Base-by-base conservation (phyloP, 495 filamentous ascomycete species). In the Glutinoglossum americanum region DNA sequence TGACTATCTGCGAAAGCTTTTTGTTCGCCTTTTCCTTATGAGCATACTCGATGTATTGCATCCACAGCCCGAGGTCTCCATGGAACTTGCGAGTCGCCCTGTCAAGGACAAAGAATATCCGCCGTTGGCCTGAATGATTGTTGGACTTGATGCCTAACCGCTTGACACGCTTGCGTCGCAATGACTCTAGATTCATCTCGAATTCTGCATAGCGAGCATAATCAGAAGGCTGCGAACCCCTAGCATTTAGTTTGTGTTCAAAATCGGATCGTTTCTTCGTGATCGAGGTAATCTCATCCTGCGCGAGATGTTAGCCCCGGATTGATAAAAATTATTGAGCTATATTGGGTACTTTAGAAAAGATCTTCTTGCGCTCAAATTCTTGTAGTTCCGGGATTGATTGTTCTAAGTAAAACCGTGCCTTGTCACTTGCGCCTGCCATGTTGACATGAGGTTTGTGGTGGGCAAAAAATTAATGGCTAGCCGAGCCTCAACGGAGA, bases 381-480 rank as follows among this genome's bases (percentile, higher is more conserved):
- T 94, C 88, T 54, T 85, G 87, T 39, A 98, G 78, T 67, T 95
- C 88, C 7, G 89, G 86, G 37, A 94, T 85, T 6, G 84, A 84
- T 60, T 87, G 81, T 71, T 98, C 92, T 48, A 97, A 75, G 67
- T 83, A 95, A 70, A 89, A 96, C 28, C 90, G 85, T 19, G 89
- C 90, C 70, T 95, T 97, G 66, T 98, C 93, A 60, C 83, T 85
- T 45, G 87, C 80, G 48, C 77, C 79, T 0, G 87, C 79, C 89
- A 95, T 95, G 55, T 8, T 48, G 23, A 26, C 8, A 7, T 45
- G 54, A 3, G 7, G 9, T 33, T 9, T 21, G 13, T 1, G n/a
- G 26, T 37, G 51, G 33, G 19, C 3, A 37, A 54, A 32, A 37
- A 23, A 7, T 6, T 5, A 53, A 53, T 13, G 28, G 28, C 15